Conservation (phyloP, 1,284 basidiomycete genomes). For the Apiotrichum mycotoxinovorans region DNA sequence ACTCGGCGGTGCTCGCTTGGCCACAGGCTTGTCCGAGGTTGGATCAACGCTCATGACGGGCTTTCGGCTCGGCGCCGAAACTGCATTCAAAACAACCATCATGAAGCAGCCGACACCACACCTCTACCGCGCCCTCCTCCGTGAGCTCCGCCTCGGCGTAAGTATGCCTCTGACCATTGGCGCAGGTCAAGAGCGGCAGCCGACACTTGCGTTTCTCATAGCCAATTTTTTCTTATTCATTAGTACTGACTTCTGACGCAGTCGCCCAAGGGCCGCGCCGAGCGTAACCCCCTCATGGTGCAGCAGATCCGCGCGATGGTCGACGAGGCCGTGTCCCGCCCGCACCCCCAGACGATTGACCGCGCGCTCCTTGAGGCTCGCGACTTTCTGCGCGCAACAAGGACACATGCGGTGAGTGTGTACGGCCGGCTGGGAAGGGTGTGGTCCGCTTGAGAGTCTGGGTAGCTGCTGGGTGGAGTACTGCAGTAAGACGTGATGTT, state of each 20-base stretch:
- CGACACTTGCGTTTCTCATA: no score
- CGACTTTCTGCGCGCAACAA: slow-evolving; percentile 68
- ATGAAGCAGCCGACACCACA: slow-evolving; percentile 22
- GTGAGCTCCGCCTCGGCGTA: slow-evolving; percentile 46
- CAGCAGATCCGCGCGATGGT: slow-evolving; percentile 59
- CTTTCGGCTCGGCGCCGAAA: not conserved
- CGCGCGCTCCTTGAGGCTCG: slow-evolving; percentile 63
- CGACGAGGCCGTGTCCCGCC: slow-evolving; percentile 38
- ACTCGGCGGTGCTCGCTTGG: not conserved
- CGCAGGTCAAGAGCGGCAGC: no score
- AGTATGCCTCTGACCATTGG: slow-evolving; percentile 26
- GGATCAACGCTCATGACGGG: no score
- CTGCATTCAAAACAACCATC: not conserved
- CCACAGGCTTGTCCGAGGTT: not conserved
- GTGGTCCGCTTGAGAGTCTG: not conserved
- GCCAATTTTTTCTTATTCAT: not conserved
- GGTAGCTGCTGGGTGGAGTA: no score
- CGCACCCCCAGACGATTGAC: slow-evolving; percentile 26
- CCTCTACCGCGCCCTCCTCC: slow-evolving; percentile 45
- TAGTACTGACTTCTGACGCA: slow-evolving; percentile 2
- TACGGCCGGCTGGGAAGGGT: not conserved
- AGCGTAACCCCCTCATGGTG: slow-evolving; percentile 54
- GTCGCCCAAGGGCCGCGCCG: slow-evolving; percentile 54
- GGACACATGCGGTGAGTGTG: slow-evolving; percentile 56
- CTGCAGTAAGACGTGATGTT: no score